Conservation (phyloP, 768 basidiomycete genomes). For the Austroboletus festivus region DNA sequence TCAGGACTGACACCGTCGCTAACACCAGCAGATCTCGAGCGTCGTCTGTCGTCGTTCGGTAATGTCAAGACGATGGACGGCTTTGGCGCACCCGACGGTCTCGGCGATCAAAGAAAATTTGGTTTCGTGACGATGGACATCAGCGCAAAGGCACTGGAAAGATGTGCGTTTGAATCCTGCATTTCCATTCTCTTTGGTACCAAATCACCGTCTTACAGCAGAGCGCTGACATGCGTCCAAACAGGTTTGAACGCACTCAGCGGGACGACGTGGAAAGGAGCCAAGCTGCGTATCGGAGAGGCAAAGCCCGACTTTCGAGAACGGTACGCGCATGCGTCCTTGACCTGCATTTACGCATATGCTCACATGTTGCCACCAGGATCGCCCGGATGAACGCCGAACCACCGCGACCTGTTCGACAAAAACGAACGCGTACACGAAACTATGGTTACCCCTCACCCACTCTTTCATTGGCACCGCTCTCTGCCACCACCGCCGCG, state of each 20-base stretch:
- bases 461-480: constrained; percentile 66
- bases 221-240: too few species aligned
- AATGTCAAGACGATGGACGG: constrained; percentile 67
- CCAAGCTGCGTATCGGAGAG: constrained; percentile 77
- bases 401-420: constrained; percentile 32
- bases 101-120: constrained; percentile 68
- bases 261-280: constrained; percentile 86
- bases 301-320: constrained; percentile 74
- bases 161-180: constrained; percentile 54
- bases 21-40: constrained; percentile 50
- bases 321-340: constrained; percentile 39
- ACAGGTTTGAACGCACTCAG: constrained; percentile 73
- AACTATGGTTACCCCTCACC: constrained; percentile 44
- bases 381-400: constrained; percentile 16
- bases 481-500: constrained; percentile 57
- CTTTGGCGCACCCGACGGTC: constrained; percentile 57
- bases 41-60: constrained; percentile 63
- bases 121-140: constrained; percentile 72
- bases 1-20: constrained; percentile 74
- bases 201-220: too few species aligned
- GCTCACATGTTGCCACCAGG: background rate
- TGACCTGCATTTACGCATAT: background rate
- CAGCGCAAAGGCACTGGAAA: constrained; percentile 53
- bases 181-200: too few species aligned
- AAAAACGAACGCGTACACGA: constrained; percentile 40